These are phyloP conservation scores for Cytospora paraplurivora DNA, from an alignment of 2,329 filamentous ascomycete species.

Conservation along the genomic window DNA sequence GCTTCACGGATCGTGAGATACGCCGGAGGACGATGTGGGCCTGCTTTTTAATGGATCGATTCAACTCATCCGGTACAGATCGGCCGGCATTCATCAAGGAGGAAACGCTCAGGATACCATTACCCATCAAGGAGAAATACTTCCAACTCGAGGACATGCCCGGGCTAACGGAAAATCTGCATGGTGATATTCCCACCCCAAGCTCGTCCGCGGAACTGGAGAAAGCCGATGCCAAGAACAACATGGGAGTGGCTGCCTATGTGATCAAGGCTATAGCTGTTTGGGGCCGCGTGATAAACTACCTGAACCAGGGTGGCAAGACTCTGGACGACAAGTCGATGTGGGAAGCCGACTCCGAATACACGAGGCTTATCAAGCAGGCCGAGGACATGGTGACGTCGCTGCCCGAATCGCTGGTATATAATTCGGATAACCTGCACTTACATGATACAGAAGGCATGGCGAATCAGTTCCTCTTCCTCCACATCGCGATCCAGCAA, in stretches of 20 bases:
- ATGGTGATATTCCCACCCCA: conserved; percentile 68
- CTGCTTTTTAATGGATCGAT: conserved; percentile 95
- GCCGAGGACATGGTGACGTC: conserved; percentile 69
- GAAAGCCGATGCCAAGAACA: conserved; percentile 68
- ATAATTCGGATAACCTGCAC: conserved; percentile 79
- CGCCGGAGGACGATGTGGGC: conserved; percentile 96
- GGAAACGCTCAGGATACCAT: conserved; percentile 82
- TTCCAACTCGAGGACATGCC: conserved; percentile 86
- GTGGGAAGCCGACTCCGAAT: conserved; percentile 81
- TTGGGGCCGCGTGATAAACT: conserved; percentile 88
- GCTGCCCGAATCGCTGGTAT: conserved; percentile 72
- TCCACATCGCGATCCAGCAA: conserved; percentile 89
- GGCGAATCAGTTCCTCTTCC: conserved; percentile 87
- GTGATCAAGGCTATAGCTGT: conserved; percentile 82
- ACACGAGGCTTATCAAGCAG: conserved; percentile 68
- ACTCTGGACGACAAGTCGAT: conserved; percentile 75
- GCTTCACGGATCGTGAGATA: conserved; percentile 92
- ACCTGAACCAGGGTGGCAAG: conserved; percentile 87
- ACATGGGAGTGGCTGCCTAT: conserved; percentile 94
- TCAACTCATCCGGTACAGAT: conserved; percentile 94
- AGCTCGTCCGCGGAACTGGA: conserved; percentile 65
- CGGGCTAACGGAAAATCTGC: conserved; percentile 80
- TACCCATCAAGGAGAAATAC: conserved; percentile 86
- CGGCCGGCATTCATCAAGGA: conserved; percentile 89
- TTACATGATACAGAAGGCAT: conserved; percentile 82